Conservation (phyloP, 2,329 filamentous ascomycete genomes). For the Onygenales sp. region DNA sequence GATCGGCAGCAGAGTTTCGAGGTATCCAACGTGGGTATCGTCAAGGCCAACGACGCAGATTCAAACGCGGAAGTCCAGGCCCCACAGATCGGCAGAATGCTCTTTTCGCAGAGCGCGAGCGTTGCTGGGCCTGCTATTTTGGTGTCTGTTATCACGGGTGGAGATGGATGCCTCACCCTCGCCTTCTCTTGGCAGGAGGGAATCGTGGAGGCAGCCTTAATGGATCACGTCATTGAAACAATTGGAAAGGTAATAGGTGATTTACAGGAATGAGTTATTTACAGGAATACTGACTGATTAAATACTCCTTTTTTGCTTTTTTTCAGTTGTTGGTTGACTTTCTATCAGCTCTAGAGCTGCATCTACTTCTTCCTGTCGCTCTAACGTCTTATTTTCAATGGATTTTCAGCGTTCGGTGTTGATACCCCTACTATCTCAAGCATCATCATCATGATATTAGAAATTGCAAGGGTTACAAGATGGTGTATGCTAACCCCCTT, state of each 20-base stretch:
- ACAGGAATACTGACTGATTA: too few relatives aligned
- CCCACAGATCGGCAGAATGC: slow-evolving; percentile 28
- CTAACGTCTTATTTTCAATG: too few relatives aligned
- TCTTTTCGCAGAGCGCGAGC: slow-evolving; percentile 38
- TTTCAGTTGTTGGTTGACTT: too few relatives aligned
- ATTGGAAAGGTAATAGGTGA: not conserved
- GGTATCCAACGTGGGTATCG: slow-evolving; percentile 38
- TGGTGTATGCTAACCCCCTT: too few relatives aligned
- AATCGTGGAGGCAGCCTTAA: slow-evolving; percentile 20
- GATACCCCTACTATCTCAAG: too few relatives aligned
- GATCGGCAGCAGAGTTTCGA: slow-evolving; percentile 31
- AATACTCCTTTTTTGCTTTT: too few relatives aligned
- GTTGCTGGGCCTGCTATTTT: slow-evolving; percentile 29
- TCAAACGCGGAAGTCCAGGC: not conserved
- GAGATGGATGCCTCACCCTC: slow-evolving; percentile 33
- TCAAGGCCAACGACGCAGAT: slow-evolving; percentile 10
- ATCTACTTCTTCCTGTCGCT: too few relatives aligned
- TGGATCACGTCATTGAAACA: slow-evolving; percentile 16
- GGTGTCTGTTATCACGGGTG: slow-evolving; percentile 34
- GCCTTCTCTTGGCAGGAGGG: slow-evolving; percentile 34
- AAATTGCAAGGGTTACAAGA: too few relatives aligned
- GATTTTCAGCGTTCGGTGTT: too few relatives aligned
- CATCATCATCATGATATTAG: too few relatives aligned
- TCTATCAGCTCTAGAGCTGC: too few relatives aligned
- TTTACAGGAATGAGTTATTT: too few relatives aligned